Percentiles rank a stretch among this genome's conserved stretches.
Conservation (phyloP, 2,329 filamentous ascomycete species). For the Clonostachys rhizophaga region DNA sequence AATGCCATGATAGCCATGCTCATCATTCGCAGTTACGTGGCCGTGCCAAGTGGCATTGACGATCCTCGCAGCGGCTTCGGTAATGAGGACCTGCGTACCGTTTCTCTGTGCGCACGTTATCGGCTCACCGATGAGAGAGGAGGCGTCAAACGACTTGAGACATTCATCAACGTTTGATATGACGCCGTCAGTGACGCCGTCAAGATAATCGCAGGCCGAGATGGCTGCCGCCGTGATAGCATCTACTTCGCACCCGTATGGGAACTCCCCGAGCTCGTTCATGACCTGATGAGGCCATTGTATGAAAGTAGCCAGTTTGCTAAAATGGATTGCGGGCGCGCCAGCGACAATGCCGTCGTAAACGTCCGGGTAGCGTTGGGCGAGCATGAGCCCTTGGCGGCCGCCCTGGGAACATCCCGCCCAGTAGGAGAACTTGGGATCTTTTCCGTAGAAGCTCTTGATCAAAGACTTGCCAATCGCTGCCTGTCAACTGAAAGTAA, state of each 20-base stretch:
- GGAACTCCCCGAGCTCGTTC: constrained; percentile 17
- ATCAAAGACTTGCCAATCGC: constrained; percentile 34
- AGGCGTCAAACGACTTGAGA: neutral
- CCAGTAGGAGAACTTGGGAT: constrained; percentile 38
- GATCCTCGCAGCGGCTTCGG: neutral
- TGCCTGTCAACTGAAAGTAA: constrained; percentile 10
- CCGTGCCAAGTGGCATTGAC: neutral
- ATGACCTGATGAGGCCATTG: constrained; percentile 21
- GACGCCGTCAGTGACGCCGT: constrained; percentile 6
- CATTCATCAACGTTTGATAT: constrained; percentile 6
- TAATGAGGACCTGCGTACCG: neutral
- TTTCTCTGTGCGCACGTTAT: neutral
- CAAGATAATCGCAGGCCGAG: constrained; percentile 1
- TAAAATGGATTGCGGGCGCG: constrained; percentile 33
- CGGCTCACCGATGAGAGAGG: neutral
- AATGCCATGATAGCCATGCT: too few species aligned
- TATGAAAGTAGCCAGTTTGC: constrained; percentile 13
- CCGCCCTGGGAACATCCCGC: constrained; percentile 50
- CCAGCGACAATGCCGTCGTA: constrained; percentile 50
- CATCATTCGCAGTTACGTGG: neutral
- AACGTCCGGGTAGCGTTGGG: constrained; percentile 44
- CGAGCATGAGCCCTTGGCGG: constrained; percentile 45
- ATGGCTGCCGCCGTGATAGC: neutral
- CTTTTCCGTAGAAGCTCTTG: constrained; percentile 30
- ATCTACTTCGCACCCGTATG: constrained; percentile 2